These are phyloP conservation scores for Cutaneotrichosporon dermatis DNA, from an alignment of 1,284 basidiomycete genomes.

Conservation along the genomic window DNA sequence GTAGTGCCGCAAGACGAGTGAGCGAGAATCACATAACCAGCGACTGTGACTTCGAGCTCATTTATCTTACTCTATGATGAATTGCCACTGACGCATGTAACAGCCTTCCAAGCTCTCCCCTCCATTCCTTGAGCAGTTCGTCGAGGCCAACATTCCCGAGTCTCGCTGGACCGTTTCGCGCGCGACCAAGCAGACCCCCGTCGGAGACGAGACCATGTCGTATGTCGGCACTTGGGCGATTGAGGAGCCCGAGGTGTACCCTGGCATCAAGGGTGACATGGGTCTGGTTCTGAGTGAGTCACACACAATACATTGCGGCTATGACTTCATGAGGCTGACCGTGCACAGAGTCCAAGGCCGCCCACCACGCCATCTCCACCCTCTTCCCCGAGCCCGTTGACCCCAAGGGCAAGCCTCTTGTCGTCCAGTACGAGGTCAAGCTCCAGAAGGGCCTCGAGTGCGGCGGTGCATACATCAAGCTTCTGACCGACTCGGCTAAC, in stretches of 20 bases:
- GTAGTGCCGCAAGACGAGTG: constrained; percentile 1
- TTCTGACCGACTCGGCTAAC: constrained; percentile 58
- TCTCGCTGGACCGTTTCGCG: constrained; percentile 93
- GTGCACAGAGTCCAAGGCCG: constrained; percentile 50
- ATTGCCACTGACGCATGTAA: background rate
- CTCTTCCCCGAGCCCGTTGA: constrained; percentile 70
- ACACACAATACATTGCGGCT: background rate
- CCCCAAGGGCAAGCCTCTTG: constrained; percentile 81
- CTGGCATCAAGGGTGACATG: constrained; percentile 69
- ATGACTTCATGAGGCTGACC: constrained; percentile 9
- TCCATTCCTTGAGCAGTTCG: constrained; percentile 98
- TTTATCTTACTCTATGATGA: too few relatives aligned
- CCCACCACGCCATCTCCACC: constrained; percentile 87
- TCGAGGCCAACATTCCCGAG: constrained; percentile 58
- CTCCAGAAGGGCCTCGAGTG: constrained; percentile 99
- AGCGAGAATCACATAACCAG: background rate
- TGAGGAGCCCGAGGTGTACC: constrained; percentile 75
- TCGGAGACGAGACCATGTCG: constrained; percentile 88
- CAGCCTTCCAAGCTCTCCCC: constrained; percentile 79
- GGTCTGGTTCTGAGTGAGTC: constrained; percentile 73
- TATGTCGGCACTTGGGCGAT: constrained; percentile 97
- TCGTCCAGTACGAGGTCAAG: constrained; percentile 99
- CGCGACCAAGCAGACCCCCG: constrained; percentile 94
- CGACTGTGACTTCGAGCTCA: too few relatives aligned
- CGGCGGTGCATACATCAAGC: constrained; percentile 98